phyloP scores from a whole-genome alignment of 805 yeast species.

The Myxozyma vanderwaltii region DNA sequence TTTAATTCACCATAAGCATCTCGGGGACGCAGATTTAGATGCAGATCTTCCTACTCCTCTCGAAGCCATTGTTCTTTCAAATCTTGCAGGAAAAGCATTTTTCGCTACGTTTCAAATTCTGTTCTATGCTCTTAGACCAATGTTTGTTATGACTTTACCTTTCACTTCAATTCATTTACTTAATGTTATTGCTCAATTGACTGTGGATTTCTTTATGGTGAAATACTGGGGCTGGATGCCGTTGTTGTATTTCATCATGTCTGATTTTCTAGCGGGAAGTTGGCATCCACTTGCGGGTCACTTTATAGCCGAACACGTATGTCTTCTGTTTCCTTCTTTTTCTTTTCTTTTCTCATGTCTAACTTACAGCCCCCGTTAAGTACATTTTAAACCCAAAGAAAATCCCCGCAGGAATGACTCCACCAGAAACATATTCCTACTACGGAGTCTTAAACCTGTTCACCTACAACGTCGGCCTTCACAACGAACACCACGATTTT shows the following conservation, averaged over 20 bases:
- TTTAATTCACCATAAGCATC: constrained; percentile 84
- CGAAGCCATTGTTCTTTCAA: constrained; percentile 75
- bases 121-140: constrained; percentile 87
- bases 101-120: constrained; percentile 84
- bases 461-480: constrained; percentile 93
- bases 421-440: constrained; percentile 85
- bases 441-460: constrained; percentile 76
- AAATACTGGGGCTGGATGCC: constrained; percentile 65
- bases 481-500: constrained; percentile 94
- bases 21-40: constrained; percentile 81
- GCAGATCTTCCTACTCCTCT: constrained; percentile 83
- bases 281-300: constrained; percentile 95
- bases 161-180: constrained; percentile 74
- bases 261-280: constrained; percentile 87
- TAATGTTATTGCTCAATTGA: constrained; percentile 60
- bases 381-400: constrained; percentile 8
- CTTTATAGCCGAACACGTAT: constrained; percentile 83
- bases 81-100: constrained; percentile 82
- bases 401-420: constrained; percentile 42
- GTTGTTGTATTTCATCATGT: constrained; percentile 64
- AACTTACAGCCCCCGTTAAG: too few relatives aligned
- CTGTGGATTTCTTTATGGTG: constrained; percentile 61
- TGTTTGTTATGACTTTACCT: constrained; percentile 74
- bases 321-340: constrained; percentile 49
- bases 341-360: constrained; percentile 42